These are phyloP conservation scores for Clitopilus passeckerianus DNA, from an alignment of 768 basidiomycete genomes.

Conservation along the genomic window DNA sequence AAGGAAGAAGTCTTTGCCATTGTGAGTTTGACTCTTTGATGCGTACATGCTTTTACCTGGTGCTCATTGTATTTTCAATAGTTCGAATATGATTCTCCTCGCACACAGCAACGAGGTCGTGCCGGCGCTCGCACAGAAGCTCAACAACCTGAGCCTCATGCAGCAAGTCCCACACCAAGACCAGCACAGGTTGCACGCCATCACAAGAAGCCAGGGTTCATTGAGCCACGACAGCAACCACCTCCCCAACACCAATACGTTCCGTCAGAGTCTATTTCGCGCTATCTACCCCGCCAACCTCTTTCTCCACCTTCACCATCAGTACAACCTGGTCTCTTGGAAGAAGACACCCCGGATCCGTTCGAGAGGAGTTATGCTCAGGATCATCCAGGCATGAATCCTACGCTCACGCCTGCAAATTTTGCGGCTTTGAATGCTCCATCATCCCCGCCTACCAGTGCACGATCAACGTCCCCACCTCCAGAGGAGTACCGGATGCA, in stretches of 20 bases:
- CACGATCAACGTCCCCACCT: background rate
- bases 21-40: constrained; percentile 18
- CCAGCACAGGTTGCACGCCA: constrained; percentile 8
- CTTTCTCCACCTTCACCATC: constrained; percentile 16
- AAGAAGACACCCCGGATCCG: constrained; percentile 35
- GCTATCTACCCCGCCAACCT: constrained; percentile 21
- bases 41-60: background rate
- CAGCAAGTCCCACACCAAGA: constrained; percentile 4
- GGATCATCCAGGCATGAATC: constrained; percentile 14
- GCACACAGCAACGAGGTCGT: constrained; percentile 4
- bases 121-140: background rate
- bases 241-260: constrained; percentile 14
- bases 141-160: constrained; percentile 5
- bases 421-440: constrained; percentile 2
- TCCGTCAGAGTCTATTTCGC: constrained; percentile 15
- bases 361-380: constrained; percentile 32
- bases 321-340: constrained; percentile 9
- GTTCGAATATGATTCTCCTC: constrained; percentile 28
- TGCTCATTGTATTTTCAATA: constrained; percentile 8
- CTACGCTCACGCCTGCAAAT: constrained; percentile 8
- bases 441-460: background rate
- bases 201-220: background rate
- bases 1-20: constrained; percentile 37
- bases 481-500: constrained; percentile 17
- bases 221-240: constrained; percentile 3